Conservation (phyloP, 495 filamentous ascomycete species). For the Penicillium turbatum region DNA sequence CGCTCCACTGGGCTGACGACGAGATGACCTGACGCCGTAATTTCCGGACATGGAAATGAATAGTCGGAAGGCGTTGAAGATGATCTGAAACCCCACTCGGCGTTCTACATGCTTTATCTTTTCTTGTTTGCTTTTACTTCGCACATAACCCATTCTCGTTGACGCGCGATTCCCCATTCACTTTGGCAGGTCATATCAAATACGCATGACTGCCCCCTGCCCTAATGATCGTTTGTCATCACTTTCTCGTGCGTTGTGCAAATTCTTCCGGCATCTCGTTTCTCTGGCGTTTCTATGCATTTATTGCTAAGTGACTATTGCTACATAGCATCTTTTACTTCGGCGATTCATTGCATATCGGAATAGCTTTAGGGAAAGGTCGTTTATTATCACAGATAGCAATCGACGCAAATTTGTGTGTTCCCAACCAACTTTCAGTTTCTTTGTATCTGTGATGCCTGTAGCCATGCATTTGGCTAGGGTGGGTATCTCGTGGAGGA, state of each 20-base stretch:
- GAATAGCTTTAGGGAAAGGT: slow-evolving; percentile 13
- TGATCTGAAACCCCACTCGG: slow-evolving; percentile 14
- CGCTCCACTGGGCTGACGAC: slow-evolving; percentile 17
- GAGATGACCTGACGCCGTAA: slow-evolving; percentile 24
- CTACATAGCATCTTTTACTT: slow-evolving; percentile 10
- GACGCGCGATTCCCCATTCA: slow-evolving; percentile 9
- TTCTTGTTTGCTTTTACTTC: slow-evolving; percentile 14
- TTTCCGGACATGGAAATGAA: slow-evolving; percentile 17
- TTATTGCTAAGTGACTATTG: slow-evolving; percentile 17
- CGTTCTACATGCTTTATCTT: slow-evolving; percentile 19
- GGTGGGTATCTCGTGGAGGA: background rate
- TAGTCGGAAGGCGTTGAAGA: slow-evolving; percentile 24
- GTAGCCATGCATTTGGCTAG: background rate
- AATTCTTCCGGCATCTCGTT: slow-evolving; percentile 6
- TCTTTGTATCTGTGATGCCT: background rate
- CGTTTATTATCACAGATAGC: background rate
- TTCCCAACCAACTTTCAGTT: background rate
- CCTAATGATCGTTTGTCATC: slow-evolving; percentile 16
- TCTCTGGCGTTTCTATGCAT: slow-evolving; percentile 12
- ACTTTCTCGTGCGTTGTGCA: background rate
- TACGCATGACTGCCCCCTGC: slow-evolving; percentile 1
- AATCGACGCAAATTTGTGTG: slow-evolving; percentile 1
- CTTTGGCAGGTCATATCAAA: background rate
- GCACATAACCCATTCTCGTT: slow-evolving; percentile 23
- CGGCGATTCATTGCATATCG: slow-evolving; percentile 14